Conservation (phyloP, 345 rosid species). For the Hibiscus syriacus region DNA sequence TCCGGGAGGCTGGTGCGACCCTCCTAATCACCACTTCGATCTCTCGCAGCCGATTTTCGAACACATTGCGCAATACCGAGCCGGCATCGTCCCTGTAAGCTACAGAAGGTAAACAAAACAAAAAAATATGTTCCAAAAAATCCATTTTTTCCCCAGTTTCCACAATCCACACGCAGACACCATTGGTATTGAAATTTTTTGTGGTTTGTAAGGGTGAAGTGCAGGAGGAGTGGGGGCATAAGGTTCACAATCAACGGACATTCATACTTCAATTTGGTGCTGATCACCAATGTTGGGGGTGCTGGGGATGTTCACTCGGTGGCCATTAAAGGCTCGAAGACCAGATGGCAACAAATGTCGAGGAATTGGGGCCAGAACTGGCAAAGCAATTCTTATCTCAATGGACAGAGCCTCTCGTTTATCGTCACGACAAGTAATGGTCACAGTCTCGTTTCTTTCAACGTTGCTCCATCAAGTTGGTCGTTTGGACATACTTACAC, state of each 20-base stretch:
- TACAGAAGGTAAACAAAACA: neutral
- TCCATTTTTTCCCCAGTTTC: neutral
- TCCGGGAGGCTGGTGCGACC: neutral
- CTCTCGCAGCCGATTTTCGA: neutral
- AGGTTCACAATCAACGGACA: neutral
- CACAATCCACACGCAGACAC: no score
- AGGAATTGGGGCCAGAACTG: neutral
- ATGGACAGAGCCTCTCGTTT: neutral
- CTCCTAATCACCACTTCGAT: neutral
- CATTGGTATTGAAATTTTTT: neutral
- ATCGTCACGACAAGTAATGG: neutral
- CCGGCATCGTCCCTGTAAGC: neutral
- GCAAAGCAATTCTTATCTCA: neutral
- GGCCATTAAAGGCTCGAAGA: neutral
- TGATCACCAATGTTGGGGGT: neutral
- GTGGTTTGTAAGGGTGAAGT: neutral
- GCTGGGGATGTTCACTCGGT: neutral
- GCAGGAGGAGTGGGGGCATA: neutral
- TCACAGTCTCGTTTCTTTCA: neutral
- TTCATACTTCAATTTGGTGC: neutral
- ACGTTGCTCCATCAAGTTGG: neutral
- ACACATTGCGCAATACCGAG: neutral
- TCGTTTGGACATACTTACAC: neutral
- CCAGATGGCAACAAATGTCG: neutral
- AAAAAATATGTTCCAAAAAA: neutral